phyloP scores from a whole-genome alignment of 2,329 filamentous ascomycete species.

The Calonectria pseudoreteaudii region DNA sequence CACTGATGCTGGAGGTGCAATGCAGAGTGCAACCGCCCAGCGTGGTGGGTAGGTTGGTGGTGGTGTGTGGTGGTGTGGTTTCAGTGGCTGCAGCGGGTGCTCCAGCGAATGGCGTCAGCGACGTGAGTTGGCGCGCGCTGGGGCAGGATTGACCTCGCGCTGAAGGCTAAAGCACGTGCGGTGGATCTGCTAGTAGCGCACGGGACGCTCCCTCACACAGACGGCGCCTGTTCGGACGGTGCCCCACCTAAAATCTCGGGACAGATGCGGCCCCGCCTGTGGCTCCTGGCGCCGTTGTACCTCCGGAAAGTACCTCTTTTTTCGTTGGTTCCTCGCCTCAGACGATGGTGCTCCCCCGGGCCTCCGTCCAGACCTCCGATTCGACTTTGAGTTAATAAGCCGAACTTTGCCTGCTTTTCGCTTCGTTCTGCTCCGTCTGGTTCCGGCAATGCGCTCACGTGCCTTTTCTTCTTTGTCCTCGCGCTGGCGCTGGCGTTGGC shows the following conservation, averaged over 20 bases:
- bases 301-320: slow-evolving; percentile 20
- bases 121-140: slow-evolving; percentile 22
- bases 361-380: slow-evolving; percentile 14
- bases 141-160: not conserved
- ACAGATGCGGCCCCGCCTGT: slow-evolving; percentile 28
- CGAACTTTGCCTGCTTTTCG: slow-evolving; percentile 19
- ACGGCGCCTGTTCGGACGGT: slow-evolving; percentile 16
- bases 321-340: slow-evolving; percentile 13
- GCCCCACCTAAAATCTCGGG: slow-evolving; percentile 23
- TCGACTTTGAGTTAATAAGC: slow-evolving; percentile 24
- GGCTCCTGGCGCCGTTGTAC: slow-evolving; percentile 17
- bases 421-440: slow-evolving; percentile 3
- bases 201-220: slow-evolving; percentile 10
- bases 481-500: not conserved
- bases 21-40: slow-evolving; percentile 18
- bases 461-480: not conserved
- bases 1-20: slow-evolving; percentile 23
- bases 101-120: slow-evolving; percentile 22
- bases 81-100: slow-evolving; percentile 25
- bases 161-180: slow-evolving; percentile 19
- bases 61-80: slow-evolving; percentile 10
- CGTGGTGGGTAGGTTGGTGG: slow-evolving; percentile 8
- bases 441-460: slow-evolving; percentile 16
- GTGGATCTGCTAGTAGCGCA: not conserved
- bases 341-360: not conserved